Percentiles rank a stretch among this genome's conserved stretches.
Conservation (phyloP, 2,329 filamentous ascomycete genomes). For the Coniochaeta ligniaria region DNA sequence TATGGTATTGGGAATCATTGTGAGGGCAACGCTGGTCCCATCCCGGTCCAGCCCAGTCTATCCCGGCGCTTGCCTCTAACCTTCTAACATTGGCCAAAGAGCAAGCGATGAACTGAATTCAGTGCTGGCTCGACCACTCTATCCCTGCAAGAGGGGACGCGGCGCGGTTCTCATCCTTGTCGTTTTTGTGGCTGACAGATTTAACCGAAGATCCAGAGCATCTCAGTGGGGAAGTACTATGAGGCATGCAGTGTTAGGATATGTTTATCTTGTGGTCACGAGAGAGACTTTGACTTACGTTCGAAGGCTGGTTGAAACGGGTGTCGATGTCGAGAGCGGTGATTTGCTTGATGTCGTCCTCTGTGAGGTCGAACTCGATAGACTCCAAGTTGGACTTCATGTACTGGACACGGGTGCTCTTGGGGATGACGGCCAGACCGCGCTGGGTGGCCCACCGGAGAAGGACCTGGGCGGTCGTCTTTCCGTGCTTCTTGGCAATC, state of each 20-base stretch:
- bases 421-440: slow-evolving; percentile 74
- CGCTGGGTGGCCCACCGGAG: slow-evolving; percentile 84
- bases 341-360: slow-evolving; percentile 62
- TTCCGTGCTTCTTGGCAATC: slow-evolving; percentile 63
- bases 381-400: slow-evolving; percentile 63
- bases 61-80: not conserved
- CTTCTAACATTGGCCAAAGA: not conserved
- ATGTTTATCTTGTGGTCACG: not conserved
- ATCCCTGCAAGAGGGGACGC: not conserved
- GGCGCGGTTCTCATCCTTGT: not conserved
- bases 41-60: not conserved
- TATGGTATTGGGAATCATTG: not conserved
- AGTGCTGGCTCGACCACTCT: not conserved
- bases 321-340: slow-evolving; percentile 56
- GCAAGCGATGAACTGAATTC: not conserved
- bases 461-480: slow-evolving; percentile 72
- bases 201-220: slow-evolving; percentile 52
- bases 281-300: slow-evolving; percentile 11
- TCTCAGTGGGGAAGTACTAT: slow-evolving; percentile 48
- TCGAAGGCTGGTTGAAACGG: slow-evolving; percentile 67
- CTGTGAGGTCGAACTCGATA: slow-evolving; percentile 56
- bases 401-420: slow-evolving; percentile 49
- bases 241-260: not conserved
- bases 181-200: not conserved
- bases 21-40: not conserved